Evolutionary conservation across 1,284 basidiomycete species (phyloP).

Genomic region (Puccinia coronata): DNA sequence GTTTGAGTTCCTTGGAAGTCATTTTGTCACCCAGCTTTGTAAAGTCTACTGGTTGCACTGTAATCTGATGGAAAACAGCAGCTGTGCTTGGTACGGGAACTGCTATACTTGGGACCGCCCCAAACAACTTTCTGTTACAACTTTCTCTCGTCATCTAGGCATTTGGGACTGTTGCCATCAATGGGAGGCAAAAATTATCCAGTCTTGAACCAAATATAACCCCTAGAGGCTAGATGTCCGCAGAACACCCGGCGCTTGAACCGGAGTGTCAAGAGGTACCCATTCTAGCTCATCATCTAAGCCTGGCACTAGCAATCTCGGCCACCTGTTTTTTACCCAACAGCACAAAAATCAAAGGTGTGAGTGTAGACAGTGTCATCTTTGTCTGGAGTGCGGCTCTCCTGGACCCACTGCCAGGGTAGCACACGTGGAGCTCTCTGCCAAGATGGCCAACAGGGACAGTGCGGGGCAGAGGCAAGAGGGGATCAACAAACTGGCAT

Average conservation of each 20-base stretch:
- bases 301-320: slow-evolving; percentile 13
- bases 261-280: slow-evolving; percentile 34
- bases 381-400: no score
- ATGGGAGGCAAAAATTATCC: slow-evolving; percentile 9
- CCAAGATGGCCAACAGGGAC: no score
- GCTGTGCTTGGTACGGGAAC: slow-evolving; percentile 5
- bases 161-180: neutral
- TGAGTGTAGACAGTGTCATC: no score
- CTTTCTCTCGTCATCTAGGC: slow-evolving; percentile 1
- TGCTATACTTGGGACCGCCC: slow-evolving; percentile 11
- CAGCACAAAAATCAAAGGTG: no score
- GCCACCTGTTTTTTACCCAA: no score
- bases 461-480: no score
- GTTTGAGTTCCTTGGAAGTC: slow-evolving; percentile 26
- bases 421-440: no score
- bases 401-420: no score
- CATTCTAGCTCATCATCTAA: slow-evolving; percentile 37
- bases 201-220: slow-evolving; percentile 16
- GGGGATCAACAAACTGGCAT: no score
- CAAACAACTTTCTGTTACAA: slow-evolving; percentile 44
- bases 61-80: slow-evolving; percentile 26
- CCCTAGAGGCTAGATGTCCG: neutral
- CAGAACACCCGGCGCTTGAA: slow-evolving; percentile 26
- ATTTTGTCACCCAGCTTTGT: slow-evolving; percentile 24
- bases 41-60: slow-evolving; percentile 9